These are phyloP conservation scores for Bryum argenteum DNA, from an alignment of 225 moss, liverwort and hornwort genomes.

Conservation along the genomic window DNA sequence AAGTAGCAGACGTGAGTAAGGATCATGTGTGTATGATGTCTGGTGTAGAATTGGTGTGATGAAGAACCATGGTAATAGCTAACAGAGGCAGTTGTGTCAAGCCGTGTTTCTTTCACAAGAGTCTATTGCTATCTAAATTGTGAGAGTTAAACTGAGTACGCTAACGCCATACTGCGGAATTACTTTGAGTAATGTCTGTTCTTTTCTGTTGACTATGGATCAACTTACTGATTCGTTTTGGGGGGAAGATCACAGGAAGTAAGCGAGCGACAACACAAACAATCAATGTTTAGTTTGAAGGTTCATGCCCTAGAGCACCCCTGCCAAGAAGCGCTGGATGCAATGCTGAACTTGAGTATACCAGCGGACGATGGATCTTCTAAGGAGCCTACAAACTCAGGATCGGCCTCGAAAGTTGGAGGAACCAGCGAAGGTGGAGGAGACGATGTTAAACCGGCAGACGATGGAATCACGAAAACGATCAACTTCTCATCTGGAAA, in stretches of 20 bases:
- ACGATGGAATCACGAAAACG: conserved; percentile 52
- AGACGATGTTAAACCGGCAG: conserved; percentile 31
- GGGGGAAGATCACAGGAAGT: conserved; percentile 24
- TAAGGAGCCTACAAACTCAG: conserved; percentile 24
- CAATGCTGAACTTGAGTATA: conserved; percentile 49
- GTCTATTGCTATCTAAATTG: not conserved
- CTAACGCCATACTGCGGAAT: not conserved
- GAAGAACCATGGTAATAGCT: not conserved
- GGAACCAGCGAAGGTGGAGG: conserved; percentile 33
- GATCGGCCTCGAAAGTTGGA: conserved; percentile 35
- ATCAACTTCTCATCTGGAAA: conserved; percentile 91
- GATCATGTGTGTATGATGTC: too few species aligned
- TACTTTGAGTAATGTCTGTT: not conserved
- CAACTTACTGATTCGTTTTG: not conserved
- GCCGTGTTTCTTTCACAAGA: not conserved
- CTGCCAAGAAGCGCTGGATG: conserved; percentile 54
- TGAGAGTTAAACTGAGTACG: not conserved
- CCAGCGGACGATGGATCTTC: conserved; percentile 30
- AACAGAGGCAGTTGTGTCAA: conserved; percentile 3
- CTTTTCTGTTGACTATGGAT: not conserved
- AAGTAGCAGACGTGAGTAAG: too few species aligned
- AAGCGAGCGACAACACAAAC: conserved; percentile 19
- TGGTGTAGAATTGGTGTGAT: not conserved
- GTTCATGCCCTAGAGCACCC: conserved; percentile 65
- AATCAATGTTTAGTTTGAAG: conserved; percentile 66